A percentile compares a stretch with the other conserved stretches of the same genome.
These are phyloP conservation scores for Amaranthus cruentus DNA, from an alignment of 148 eudicot genomes.

Conservation along the genomic window DNA sequence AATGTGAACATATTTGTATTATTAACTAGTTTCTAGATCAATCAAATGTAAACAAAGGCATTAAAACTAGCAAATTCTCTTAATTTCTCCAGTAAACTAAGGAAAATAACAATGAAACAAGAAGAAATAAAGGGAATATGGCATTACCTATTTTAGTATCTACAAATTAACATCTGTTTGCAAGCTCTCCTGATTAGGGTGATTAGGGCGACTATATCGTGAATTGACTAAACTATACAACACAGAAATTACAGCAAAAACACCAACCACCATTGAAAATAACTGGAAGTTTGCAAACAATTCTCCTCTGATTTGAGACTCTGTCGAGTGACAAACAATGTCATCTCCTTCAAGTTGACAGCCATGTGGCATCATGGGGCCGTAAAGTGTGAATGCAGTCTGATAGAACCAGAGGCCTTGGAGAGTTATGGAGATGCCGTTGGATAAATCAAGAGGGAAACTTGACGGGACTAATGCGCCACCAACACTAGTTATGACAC, in stretches of 20 bases:
- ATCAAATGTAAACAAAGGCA: too few species aligned
- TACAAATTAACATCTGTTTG: slow-evolving; percentile 19
- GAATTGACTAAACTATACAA: slow-evolving; percentile 44
- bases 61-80: too few species aligned
- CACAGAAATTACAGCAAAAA: slow-evolving; percentile 36
- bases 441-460: slow-evolving; percentile 67
- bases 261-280: slow-evolving; percentile 50
- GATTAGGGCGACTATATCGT: slow-evolving; percentile 25
- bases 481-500: slow-evolving; percentile 48
- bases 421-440: slow-evolving; percentile 64
- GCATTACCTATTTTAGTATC: neutral
- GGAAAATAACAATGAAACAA: too few species aligned
- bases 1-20: too few species aligned
- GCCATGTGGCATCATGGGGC: slow-evolving; percentile 85
- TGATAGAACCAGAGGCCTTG: slow-evolving; percentile 99
- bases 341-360: slow-evolving; percentile 49
- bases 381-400: slow-evolving; percentile 83
- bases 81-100: too few species aligned
- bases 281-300: slow-evolving; percentile 76
- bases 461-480: slow-evolving; percentile 72
- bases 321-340: slow-evolving; percentile 46
- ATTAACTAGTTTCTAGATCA: too few species aligned
- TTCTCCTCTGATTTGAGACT: slow-evolving; percentile 52
- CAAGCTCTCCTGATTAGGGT: slow-evolving; percentile 18
- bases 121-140: too few species aligned